Base-by-base conservation (phyloP, 768 basidiomycete genomes). In the Exsudoporus frostii region DNA sequence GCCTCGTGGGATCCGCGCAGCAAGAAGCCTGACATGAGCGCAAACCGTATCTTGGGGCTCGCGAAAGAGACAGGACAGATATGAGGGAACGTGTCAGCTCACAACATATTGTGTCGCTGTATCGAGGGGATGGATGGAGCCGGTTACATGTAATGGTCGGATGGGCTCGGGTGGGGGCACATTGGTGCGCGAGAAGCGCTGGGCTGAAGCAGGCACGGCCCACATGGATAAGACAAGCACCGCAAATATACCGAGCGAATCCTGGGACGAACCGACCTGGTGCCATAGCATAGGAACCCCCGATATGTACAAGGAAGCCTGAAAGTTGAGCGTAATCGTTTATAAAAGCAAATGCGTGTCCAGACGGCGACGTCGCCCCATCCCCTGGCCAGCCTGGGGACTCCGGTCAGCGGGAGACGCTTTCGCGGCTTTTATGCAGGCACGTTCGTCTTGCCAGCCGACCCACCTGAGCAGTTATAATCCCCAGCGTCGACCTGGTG, bases 371-470 rank as follows among this genome's bases (percentile, higher is more conserved):
- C 40, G 59, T 37, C 48, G 27, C 51, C 9, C 27, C 53, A 24
- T 54, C 43, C 59, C 57, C 20, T 58, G 53, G 53, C 37, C 22
- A 45, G 41, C 33, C 52, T 30, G 15, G 53, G 45, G 57, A 54
- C 42, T 42, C 61, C 51, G 54, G 59, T 38, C 45, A 39, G 36
- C 51, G 36, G 53, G 27, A 34, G 48, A n/a, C 49, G 53, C 40
- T 50, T 51, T 22, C 44, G 52, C 49, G 55, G 48, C n/a, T 54
- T 62, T 57, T 62, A 71, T 70, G 68, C 70, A 71, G 37, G 60
- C 68, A 70, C 68, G 68, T 69, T 69, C 68, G 68, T 65, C 69
- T 15, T 56, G 46, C 53, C 61, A 62, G 40, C 50, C 52, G 45
- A 60, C 53, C 33, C 48, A 59, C 29, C 45, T 58, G 44, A 54